Evolutionary conservation across 495 filamentous ascomycete species (phyloP).

Genomic region (Hyaloscypha hepaticicola): DNA sequence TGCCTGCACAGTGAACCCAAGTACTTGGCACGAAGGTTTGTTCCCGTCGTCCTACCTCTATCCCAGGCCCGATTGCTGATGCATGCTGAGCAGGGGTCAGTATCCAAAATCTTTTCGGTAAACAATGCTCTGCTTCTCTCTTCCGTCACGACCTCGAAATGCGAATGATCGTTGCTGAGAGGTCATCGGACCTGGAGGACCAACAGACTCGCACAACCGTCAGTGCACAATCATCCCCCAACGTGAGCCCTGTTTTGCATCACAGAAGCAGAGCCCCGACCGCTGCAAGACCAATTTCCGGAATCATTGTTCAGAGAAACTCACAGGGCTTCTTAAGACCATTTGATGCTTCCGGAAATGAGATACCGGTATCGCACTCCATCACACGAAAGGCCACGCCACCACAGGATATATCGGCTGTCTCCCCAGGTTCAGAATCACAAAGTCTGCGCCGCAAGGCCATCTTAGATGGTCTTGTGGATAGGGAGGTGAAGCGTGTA

Average conservation of each 20-base stretch:
- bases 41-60: background rate
- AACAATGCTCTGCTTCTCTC: conserved; percentile 55
- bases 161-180: conserved; percentile 21
- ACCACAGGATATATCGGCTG: conserved; percentile 2
- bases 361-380: background rate
- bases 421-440: conserved; percentile 24
- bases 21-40: conserved; percentile 58
- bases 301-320: background rate
- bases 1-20: conserved; percentile 75
- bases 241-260: background rate
- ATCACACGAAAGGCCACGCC: background rate
- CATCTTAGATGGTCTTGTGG: conserved; percentile 11
- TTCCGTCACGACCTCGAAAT: conserved; percentile 72
- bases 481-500: conserved; percentile 16
- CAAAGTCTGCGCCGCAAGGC: conserved; percentile 26
- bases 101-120: conserved; percentile 68
- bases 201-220: conserved; percentile 3
- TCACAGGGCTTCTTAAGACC: conserved; percentile 3
- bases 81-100: conserved; percentile 42
- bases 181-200: background rate
- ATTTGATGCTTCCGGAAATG: conserved; percentile 13
- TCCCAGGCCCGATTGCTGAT: background rate
- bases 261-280: background rate
- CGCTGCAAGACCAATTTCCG: background rate
- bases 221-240: background rate